Conservation (phyloP, 2,329 filamentous ascomycete species). For the Cytospora chrysosperma region DNA sequence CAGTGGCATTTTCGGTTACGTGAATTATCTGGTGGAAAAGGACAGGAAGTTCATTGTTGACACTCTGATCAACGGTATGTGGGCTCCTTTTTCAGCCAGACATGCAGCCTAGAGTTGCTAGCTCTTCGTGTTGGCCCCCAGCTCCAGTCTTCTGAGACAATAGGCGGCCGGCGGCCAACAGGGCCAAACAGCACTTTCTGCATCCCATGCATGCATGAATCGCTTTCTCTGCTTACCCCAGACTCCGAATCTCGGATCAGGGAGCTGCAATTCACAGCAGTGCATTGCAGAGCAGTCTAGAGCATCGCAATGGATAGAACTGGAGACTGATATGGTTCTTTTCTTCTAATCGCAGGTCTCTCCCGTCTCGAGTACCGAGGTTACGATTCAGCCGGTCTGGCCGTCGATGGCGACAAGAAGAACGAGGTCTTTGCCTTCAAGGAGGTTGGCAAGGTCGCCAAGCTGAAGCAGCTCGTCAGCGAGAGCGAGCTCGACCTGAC, state of each 20-base stretch:
- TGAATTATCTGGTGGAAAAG: constrained; percentile 99
- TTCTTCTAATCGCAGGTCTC: constrained; percentile 60
- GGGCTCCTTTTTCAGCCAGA: constrained; percentile 22
- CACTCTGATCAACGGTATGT: constrained; percentile 90
- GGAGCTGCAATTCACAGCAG: neutral
- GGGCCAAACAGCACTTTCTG: neutral
- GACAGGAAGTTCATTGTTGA: constrained; percentile 95
- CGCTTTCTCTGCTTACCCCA: constrained; percentile 7
- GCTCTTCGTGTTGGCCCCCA: constrained; percentile 7
- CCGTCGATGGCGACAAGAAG: constrained; percentile 97
- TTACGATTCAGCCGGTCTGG: constrained; percentile 96
- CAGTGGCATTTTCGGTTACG: constrained; percentile 96
- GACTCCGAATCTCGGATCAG: neutral
- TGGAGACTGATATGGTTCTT: constrained; percentile 31
- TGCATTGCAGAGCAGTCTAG: neutral
- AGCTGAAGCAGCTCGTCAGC: constrained; percentile 90
- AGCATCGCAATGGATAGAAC: neutral
- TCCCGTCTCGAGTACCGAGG: constrained; percentile 96
- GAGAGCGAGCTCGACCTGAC: constrained; percentile 78
- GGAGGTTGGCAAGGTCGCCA: constrained; percentile 98
- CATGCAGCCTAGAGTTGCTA: neutral
- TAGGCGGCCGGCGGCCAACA: neutral
- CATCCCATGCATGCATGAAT: neutral
- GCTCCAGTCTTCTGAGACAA: neutral
- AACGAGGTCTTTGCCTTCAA: constrained; percentile 97